Evolutionary conservation across 306 rosid species (phyloP).

Genomic region (Clitoria ternatea): DNA sequence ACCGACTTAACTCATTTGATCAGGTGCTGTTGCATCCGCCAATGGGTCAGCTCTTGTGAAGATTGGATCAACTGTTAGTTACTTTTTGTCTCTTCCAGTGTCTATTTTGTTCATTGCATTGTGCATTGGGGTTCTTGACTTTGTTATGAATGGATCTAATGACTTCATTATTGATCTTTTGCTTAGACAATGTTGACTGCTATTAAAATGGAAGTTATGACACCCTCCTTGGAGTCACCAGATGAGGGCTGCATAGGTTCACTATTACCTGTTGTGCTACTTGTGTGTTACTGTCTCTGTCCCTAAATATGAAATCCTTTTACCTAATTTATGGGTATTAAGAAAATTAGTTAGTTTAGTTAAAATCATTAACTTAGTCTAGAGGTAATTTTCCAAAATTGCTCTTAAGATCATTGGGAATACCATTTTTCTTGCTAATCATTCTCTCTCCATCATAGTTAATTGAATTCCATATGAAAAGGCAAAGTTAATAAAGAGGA

Average conservation of each 20-base stretch:
- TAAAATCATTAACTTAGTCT: too few relatives aligned
- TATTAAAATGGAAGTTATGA: constrained; percentile 90
- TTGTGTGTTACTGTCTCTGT: too few relatives aligned
- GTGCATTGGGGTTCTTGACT: neutral
- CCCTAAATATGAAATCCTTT: too few relatives aligned
- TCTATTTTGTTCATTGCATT: neutral
- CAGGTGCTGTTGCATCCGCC: constrained; percentile 92
- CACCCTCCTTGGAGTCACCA: constrained; percentile 63
- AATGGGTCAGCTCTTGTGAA: constrained; percentile 82
- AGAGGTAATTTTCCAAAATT: too few relatives aligned
- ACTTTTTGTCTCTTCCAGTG: constrained; percentile 10
- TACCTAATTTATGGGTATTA: too few relatives aligned
- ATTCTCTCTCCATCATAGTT: too few relatives aligned
- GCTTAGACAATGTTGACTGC: constrained; percentile 88
- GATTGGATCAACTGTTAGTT: constrained; percentile 83
- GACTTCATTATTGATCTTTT: neutral
- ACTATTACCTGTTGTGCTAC: neutral
- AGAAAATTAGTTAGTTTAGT: too few relatives aligned
- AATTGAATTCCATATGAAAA: too few relatives aligned
- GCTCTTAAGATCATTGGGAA: too few relatives aligned
- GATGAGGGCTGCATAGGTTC: constrained; percentile 91
- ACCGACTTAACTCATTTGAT: constrained; percentile 12
- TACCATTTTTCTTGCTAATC: too few relatives aligned
- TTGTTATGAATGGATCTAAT: constrained; percentile 14
- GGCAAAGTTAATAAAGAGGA: too few relatives aligned